These are phyloP conservation scores for Malus hybrid DNA, from an alignment of 331 rosid species.

Conservation along the genomic window DNA sequence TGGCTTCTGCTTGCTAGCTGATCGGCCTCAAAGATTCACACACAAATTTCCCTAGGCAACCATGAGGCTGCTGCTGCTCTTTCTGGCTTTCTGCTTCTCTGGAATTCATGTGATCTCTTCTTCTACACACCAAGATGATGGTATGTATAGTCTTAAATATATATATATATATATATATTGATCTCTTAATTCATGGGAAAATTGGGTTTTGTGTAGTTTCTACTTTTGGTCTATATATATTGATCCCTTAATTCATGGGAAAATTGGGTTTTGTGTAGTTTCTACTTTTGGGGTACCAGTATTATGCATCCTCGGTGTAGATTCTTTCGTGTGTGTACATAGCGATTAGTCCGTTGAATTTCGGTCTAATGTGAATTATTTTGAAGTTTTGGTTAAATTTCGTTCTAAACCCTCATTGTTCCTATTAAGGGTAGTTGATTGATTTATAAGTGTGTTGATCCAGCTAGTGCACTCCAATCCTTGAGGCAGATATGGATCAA, in stretches of 20 bases:
- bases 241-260: background rate
- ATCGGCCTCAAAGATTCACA: background rate
- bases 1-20: background rate
- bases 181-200: background rate
- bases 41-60: constrained; percentile 24
- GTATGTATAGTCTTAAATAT: constrained; percentile 24
- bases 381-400: background rate
- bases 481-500: constrained; percentile 45
- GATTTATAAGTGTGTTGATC: constrained; percentile 1
- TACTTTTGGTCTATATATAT: background rate
- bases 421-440: background rate
- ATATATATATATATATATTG: background rate
- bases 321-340: too few species aligned
- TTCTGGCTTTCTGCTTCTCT: constrained; percentile 40
- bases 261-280: background rate
- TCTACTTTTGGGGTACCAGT: too few species aligned
- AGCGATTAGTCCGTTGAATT: background rate
- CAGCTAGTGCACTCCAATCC: constrained; percentile 51
- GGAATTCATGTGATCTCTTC: constrained; percentile 31
- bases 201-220: background rate
- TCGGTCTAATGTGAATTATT: background rate
- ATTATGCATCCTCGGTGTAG: too few species aligned
- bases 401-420: background rate
- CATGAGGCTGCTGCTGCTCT: constrained; percentile 27
- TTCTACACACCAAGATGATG: constrained; percentile 46